A percentile compares a stretch with the other conserved stretches of the same genome.
phyloP scores from a whole-genome alignment of 2,329 filamentous ascomycete genomes.

The Diaporthe aspalathi region DNA sequence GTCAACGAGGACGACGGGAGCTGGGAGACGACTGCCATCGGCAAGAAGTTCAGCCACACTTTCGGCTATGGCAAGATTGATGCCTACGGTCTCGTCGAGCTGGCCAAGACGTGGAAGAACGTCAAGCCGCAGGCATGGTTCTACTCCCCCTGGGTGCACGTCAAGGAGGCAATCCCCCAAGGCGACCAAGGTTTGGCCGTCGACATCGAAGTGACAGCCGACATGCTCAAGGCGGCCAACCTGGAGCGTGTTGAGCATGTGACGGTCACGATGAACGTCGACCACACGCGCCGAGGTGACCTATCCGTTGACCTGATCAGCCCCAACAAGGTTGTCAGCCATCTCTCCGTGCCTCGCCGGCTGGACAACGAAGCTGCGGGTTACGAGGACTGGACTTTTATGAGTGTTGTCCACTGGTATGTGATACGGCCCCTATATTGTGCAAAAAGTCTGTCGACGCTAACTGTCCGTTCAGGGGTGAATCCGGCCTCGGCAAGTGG shows the following conservation, averaged over 20 bases:
- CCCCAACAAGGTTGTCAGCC: slow-evolving; percentile 82
- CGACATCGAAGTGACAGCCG: slow-evolving; percentile 82
- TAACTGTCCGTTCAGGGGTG: slow-evolving; percentile 73
- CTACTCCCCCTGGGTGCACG: slow-evolving; percentile 92
- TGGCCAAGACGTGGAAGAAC: slow-evolving; percentile 83
- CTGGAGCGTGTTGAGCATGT: slow-evolving; percentile 91
- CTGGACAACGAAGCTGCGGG: slow-evolving; percentile 75
- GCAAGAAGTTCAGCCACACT: slow-evolving; percentile 90
- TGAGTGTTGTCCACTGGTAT: slow-evolving; percentile 96
- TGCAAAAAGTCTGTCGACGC: slow-evolving; percentile 34
- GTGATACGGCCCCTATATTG: slow-evolving; percentile 46
- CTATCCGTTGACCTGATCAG: slow-evolving; percentile 92
- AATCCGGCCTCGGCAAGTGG: slow-evolving; percentile 89
- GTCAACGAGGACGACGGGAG: slow-evolving; percentile 78
- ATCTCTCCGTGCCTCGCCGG: slow-evolving; percentile 81
- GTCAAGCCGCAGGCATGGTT: slow-evolving; percentile 98
- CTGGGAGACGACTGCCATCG: slow-evolving; percentile 85
- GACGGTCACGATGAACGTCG: slow-evolving; percentile 96
- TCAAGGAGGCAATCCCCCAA: slow-evolving; percentile 87
- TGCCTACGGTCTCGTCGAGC: slow-evolving; percentile 84
- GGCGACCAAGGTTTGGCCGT: slow-evolving; percentile 83
- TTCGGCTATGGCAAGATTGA: slow-evolving; percentile 98
- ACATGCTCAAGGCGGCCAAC: slow-evolving; percentile 86
- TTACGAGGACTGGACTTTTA: slow-evolving; percentile 97
- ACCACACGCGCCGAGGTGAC: slow-evolving; percentile 88